Percentiles rank a stretch among this genome's conserved stretches.
Evolutionary conservation across 805 yeast genomes (phyloP).

Genomic region (Barnettozyma populi): DNA sequence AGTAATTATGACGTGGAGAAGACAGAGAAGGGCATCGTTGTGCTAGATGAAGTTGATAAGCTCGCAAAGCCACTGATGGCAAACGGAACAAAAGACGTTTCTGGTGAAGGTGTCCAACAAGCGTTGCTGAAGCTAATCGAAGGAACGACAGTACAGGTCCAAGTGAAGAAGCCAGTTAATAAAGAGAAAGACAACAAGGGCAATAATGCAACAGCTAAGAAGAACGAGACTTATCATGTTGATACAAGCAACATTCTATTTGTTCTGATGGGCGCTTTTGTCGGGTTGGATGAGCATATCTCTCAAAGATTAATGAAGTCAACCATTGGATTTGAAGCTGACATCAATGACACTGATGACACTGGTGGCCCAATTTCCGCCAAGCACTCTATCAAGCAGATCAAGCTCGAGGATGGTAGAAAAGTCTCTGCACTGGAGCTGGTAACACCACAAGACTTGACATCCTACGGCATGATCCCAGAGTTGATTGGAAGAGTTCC

Average conservation of each 20-base stretch:
- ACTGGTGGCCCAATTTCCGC: constrained; percentile 6
- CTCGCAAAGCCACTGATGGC: constrained; percentile 43
- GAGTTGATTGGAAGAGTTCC: constrained; percentile 59
- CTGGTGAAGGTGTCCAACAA: constrained; percentile 65
- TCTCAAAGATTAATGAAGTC: constrained; percentile 32
- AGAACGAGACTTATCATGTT: constrained; percentile 40
- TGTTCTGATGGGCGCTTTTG: constrained; percentile 58
- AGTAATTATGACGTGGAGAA: constrained; percentile 47
- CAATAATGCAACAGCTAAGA: constrained; percentile 29
- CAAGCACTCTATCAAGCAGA: constrained; percentile 28
- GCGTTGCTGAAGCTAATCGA: constrained; percentile 51
- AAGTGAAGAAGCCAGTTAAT: constrained; percentile 38
- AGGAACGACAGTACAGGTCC: constrained; percentile 47
- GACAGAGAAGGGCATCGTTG: constrained; percentile 54
- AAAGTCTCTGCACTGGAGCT: constrained; percentile 38
- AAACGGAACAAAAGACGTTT: constrained; percentile 49
- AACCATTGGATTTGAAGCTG: constrained; percentile 23
- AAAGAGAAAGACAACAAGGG: constrained; percentile 25
- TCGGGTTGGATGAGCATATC: constrained; percentile 48
- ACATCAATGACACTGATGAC: constrained; percentile 7
- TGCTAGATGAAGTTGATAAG: constrained; percentile 56
- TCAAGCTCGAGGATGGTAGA: constrained; percentile 33
- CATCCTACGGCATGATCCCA: constrained; percentile 51
- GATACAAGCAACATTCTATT: constrained; percentile 54
- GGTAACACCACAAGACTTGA: constrained; percentile 45